Conservation (phyloP, 306 rosid species). For the Rubus parviflorus region DNA sequence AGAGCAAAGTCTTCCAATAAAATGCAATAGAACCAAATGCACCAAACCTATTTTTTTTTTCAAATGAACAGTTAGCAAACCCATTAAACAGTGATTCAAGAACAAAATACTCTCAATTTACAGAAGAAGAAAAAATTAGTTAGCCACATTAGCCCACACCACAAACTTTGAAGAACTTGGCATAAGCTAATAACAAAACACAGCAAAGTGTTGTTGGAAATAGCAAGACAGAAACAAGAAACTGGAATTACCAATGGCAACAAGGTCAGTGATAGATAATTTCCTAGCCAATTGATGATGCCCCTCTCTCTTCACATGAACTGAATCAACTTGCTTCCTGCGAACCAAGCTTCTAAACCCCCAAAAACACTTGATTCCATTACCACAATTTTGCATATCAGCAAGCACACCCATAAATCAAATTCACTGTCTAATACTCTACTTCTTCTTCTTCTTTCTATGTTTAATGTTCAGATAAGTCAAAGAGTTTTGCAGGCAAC, state of each 20-base stretch:
- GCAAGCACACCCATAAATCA: not conserved
- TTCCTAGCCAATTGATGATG: conserved; percentile 53
- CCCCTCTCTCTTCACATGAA: conserved; percentile 30
- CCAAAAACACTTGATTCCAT: conserved; percentile 23
- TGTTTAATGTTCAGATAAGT: not conserved
- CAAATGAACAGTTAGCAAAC: no score
- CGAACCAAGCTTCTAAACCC: conserved; percentile 53
- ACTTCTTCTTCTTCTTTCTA: not conserved
- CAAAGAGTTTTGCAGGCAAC: not conserved
- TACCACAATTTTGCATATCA: conserved; percentile 15
- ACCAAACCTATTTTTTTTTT: no score
- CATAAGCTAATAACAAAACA: not conserved
- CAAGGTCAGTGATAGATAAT: conserved; percentile 54
- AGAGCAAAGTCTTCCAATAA: no score
- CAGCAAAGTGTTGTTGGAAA: no score
- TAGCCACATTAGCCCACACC: not conserved
- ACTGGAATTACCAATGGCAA: conserved; percentile 55
- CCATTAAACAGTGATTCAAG: not conserved
- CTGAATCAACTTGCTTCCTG: conserved; percentile 72
- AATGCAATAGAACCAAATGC: no score
- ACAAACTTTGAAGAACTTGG: not conserved
- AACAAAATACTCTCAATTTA: not conserved
- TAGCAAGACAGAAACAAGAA: not conserved
- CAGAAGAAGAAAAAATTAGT: not conserved
- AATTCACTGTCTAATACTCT: not conserved